Evolutionary conservation across 2,329 filamentous ascomycete genomes (phyloP).

Genomic region (Chaetomiaceae sp.): DNA sequence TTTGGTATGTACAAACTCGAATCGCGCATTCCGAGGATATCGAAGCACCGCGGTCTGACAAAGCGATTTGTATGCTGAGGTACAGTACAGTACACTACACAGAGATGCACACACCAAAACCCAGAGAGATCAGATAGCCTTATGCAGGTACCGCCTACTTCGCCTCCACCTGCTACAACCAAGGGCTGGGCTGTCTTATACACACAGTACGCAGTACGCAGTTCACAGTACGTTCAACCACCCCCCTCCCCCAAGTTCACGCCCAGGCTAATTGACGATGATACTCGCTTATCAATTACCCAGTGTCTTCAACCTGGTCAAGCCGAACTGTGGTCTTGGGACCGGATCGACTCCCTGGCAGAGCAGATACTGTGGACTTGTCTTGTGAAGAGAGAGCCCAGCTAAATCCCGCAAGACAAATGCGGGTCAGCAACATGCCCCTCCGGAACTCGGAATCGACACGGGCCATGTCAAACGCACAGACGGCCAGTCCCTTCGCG

Average conservation of each 20-base stretch:
- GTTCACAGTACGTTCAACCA: too few species aligned
- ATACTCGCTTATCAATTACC: constrained; percentile 18
- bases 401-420: constrained; percentile 5
- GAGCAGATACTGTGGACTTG: too few species aligned
- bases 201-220: too few species aligned
- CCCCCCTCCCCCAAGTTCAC: too few species aligned
- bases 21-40: too few species aligned
- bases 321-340: constrained; percentile 5
- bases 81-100: too few species aligned
- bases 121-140: not conserved
- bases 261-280: constrained; percentile 11
- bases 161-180: not conserved
- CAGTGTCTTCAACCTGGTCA: constrained; percentile 14
- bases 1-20: too few species aligned
- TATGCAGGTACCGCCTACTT: not conserved
- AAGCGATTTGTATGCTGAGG: too few species aligned
- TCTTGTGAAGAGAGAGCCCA: not conserved
- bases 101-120: not conserved
- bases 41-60: too few species aligned
- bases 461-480: not conserved
- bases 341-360: not conserved
- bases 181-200: too few species aligned
- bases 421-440: not conserved
- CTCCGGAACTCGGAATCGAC: constrained; percentile 4
- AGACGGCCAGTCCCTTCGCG: not conserved